Conservation (phyloP, 2,329 filamentous ascomycete species). For the Colletotrichum truncatum region DNA sequence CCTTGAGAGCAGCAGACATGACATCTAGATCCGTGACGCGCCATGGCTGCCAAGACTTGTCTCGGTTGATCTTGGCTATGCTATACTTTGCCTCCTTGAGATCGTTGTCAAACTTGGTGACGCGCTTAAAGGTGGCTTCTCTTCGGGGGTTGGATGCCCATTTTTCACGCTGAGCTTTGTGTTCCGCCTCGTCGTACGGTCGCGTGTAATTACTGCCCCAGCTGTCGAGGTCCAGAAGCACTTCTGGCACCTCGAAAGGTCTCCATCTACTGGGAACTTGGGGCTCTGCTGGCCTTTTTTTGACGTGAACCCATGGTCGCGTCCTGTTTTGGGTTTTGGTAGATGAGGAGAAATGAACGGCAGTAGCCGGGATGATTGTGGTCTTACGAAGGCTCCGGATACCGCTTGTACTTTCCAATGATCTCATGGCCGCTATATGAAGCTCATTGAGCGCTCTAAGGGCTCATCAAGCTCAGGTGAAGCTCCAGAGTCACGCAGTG, state of each 20-base stretch:
- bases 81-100: slow-evolving; percentile 23
- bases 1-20: slow-evolving; percentile 47
- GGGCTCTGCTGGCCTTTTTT: slow-evolving; percentile 6
- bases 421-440: slow-evolving; percentile 2
- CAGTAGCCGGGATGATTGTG: background rate
- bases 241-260: slow-evolving; percentile 44
- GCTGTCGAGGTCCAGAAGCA: slow-evolving; percentile 63
- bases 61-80: slow-evolving; percentile 19
- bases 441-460: background rate
- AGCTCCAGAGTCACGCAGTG: slow-evolving; percentile 1
- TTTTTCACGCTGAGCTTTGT: slow-evolving; percentile 38
- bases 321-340: background rate
- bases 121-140: slow-evolving; percentile 35
- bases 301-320: slow-evolving; percentile 12
- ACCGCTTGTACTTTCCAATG: background rate
- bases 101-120: slow-evolving; percentile 41
- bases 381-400: background rate
- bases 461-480: background rate
- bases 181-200: slow-evolving; percentile 46
- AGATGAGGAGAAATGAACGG: slow-evolving; percentile 4
- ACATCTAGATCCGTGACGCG: slow-evolving; percentile 54
- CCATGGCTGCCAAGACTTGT: slow-evolving; percentile 39
- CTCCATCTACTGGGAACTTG: slow-evolving; percentile 26
- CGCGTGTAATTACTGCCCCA: slow-evolving; percentile 54
- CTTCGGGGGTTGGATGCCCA: slow-evolving; percentile 39